phyloP scores from a whole-genome alignment of 176 grass and related monocot genomes.

The Zea luxurians region DNA sequence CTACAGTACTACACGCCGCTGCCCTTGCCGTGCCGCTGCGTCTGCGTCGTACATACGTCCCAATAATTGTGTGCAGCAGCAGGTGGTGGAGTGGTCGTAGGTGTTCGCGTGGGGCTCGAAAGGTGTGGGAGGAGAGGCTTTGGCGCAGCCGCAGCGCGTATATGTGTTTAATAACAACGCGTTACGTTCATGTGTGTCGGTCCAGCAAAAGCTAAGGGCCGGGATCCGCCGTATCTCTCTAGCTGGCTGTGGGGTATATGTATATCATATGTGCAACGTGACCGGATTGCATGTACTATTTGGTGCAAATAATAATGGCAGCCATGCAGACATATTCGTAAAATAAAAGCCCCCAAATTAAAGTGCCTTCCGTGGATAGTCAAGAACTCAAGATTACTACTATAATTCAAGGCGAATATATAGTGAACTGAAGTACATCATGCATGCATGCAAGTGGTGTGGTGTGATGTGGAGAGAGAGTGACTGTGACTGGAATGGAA shows the following conservation, averaged over 20 bases:
- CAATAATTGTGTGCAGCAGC: too few relatives aligned
- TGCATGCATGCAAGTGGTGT: conserved; percentile 8
- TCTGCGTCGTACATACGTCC: background rate
- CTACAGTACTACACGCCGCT: background rate
- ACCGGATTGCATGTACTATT: background rate
- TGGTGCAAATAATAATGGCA: too few relatives aligned
- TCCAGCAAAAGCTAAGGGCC: conserved; percentile 2
- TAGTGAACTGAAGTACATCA: background rate
- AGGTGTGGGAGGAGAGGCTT: background rate
- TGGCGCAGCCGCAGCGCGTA: background rate
- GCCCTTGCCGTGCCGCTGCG: background rate
- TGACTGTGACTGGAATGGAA: background rate
- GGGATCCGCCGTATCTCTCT: conserved; percentile 3
- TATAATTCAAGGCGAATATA: background rate
- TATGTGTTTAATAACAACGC: background rate
- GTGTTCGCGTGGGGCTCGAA: background rate
- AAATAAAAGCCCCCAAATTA: background rate
- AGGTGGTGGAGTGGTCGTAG: background rate
- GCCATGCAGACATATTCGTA: background rate
- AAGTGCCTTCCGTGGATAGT: background rate
- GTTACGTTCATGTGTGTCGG: conserved; percentile 2
- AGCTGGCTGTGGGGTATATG: background rate
- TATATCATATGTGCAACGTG: background rate
- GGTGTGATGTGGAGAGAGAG: too few relatives aligned
- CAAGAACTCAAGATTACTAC: background rate